Evolutionary conservation across 2,329 filamentous ascomycete species (phyloP), one percentile per base, ranked within the genome.

Genomic region (Aspergillus persii): DNA sequence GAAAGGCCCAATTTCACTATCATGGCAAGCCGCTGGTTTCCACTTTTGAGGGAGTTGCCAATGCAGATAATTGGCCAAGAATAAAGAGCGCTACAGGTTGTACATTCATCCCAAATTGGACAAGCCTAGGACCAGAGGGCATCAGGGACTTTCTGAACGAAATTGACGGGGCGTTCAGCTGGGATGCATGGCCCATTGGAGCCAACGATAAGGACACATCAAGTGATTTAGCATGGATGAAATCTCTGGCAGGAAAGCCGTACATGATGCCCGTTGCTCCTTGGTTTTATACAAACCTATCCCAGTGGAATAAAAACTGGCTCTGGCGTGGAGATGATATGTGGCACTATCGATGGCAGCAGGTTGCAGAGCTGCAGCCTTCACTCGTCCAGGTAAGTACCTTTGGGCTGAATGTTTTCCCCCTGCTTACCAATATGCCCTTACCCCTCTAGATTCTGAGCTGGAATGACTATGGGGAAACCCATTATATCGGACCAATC

Each of bases 381-480:
- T 74, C 80, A 26, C 80, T 80, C 48, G 77, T 86, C 50, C 75
- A 81, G 68, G 72, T 74, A 66, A 50, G 62, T 29, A 26, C 36
- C 36, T 6, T 6, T 41, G 12, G 11, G 18, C 18, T 44, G n/a
- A 23, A n/a, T 52, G 27, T 36, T 41, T 9, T 12, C 46, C 12
- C 58, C 48, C 2, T 27, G 8, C 27, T 26, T 18, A 46, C 30
- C 6, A 36, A 26, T 26, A 46, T 47, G 2, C 29, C 23, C 33
- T 36, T 9, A 2, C 4, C 36, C 15, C 4, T 41, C 36, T 56
- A 83, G 71, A 82, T 86, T 48, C 80, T 85, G 50, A 83, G 81
- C 18, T 86, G 83, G 83, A 86, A 86, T 63, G 84, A 87, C 66
- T 86, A 79, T 61, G 84, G 84, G 36, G 84, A 87, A 68, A 81